Evolutionary conservation across 306 rosid species (phyloP).

Genomic region (Mucuna pruriens): DNA sequence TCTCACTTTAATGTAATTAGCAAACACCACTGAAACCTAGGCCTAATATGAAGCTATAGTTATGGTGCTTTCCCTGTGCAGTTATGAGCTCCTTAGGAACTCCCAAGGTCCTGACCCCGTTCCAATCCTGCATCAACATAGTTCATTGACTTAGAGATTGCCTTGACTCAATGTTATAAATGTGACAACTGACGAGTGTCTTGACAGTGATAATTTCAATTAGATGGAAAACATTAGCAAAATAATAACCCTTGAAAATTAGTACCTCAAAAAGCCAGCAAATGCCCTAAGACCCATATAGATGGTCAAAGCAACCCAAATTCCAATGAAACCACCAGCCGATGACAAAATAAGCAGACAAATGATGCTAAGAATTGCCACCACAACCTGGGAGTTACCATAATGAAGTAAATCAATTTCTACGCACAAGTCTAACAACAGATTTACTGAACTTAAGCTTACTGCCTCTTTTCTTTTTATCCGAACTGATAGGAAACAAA

Average conservation of each 20-base stretch:
- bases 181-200: not conserved
- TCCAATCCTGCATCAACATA: constrained; percentile 74
- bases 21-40: constrained; percentile 21
- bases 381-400: constrained; percentile 64
- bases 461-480: too few relatives aligned
- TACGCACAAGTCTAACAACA: too few relatives aligned
- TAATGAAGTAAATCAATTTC: not conserved
- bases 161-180: not conserved
- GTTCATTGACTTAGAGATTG: not conserved
- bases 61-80: constrained; percentile 4
- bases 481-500: too few relatives aligned
- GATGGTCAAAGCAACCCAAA: constrained; percentile 88
- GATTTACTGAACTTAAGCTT: too few relatives aligned
- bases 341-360: constrained; percentile 76
- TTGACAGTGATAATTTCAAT: not conserved
- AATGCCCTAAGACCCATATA: constrained; percentile 83
- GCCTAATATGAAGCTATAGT: constrained; percentile 24
- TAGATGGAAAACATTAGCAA: not conserved
- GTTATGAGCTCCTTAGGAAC: constrained; percentile 58
- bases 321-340: constrained; percentile 78
- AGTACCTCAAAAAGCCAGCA: constrained; percentile 95
- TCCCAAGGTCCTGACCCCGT: constrained; percentile 97
- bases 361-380: constrained; percentile 78
- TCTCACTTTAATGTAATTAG: not conserved
- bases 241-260: not conserved